These are phyloP conservation scores for Nicotiana noctiflora DNA, from an alignment of 257 asterid genomes.

Conservation along the genomic window DNA sequence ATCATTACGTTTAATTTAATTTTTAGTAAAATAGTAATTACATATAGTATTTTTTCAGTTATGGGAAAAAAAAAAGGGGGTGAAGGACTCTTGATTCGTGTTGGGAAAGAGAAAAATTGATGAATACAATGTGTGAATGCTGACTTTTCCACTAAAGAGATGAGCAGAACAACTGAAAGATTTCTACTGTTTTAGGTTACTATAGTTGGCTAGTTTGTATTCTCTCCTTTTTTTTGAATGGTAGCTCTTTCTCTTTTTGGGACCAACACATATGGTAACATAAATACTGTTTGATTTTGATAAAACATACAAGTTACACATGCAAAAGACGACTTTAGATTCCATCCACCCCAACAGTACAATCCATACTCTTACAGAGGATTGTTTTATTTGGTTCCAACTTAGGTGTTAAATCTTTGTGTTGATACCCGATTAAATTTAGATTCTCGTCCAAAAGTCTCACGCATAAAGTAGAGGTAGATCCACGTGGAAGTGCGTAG, in stretches of 20 bases:
- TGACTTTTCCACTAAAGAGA: not conserved
- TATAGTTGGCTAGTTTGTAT: not conserved
- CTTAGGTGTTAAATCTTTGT: no score
- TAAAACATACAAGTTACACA: not conserved
- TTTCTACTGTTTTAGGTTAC: not conserved
- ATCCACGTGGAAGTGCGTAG: no score
- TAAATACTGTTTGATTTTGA: not conserved
- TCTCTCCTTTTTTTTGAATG: not conserved
- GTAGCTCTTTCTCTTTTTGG: not conserved
- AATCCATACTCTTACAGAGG: not conserved
- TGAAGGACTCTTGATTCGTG: not conserved
- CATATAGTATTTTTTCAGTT: not conserved
- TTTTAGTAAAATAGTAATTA: not conserved
- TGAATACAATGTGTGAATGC: not conserved
- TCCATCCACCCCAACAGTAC: not conserved
- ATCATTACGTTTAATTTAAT: not conserved
- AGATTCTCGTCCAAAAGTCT: rapidly evolving
- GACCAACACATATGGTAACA: not conserved
- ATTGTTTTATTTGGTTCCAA: not conserved
- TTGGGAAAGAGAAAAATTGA: not conserved
- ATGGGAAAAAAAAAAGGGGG: not conserved
- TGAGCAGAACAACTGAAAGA: not conserved
- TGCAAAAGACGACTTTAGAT: not conserved
- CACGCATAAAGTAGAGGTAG: no score
- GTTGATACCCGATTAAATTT: no score